These are phyloP conservation scores for Oxytropis ochrocephala DNA, from an alignment of 306 rosid species.

Conservation along the genomic window DNA sequence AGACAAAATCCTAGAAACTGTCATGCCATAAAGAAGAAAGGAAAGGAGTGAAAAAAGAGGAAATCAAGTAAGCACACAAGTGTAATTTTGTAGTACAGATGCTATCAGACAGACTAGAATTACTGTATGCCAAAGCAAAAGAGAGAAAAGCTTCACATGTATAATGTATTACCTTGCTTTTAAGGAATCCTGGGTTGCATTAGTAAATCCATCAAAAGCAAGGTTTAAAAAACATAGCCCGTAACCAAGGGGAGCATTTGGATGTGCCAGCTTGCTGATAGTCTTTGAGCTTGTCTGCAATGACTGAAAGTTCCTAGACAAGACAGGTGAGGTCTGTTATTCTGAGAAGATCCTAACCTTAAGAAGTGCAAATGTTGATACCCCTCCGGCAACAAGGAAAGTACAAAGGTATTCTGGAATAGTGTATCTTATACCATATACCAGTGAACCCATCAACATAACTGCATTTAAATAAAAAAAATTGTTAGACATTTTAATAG, in stretches of 20 bases:
- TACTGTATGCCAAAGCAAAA: neutral
- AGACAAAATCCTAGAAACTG: constrained; percentile 6
- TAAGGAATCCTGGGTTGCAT: constrained; percentile 99
- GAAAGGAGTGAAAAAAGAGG: neutral
- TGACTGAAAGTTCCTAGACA: neutral
- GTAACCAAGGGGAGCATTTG: constrained; percentile 96
- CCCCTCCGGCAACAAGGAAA: constrained; percentile 97
- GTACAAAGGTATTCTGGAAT: constrained; percentile 78
- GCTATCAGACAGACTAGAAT: constrained; percentile 7
- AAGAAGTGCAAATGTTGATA: constrained; percentile 81
- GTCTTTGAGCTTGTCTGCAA: constrained; percentile 91
- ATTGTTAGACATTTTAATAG: constrained; percentile 20
- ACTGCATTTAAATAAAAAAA: constrained; percentile 49
- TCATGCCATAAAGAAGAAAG: neutral
- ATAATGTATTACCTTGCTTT: constrained; percentile 64
- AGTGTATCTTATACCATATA: constrained; percentile 72
- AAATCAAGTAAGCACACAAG: neutral
- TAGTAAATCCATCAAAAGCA: constrained; percentile 97
- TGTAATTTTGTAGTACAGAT: neutral
- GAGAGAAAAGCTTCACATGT: neutral
- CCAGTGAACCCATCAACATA: constrained; percentile 92
- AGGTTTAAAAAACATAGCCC: constrained; percentile 92
- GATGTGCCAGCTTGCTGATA: constrained; percentile 83
- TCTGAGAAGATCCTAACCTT: constrained; percentile 47
- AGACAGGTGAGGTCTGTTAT: neutral